Base-by-base conservation (phyloP, 2,329 filamentous ascomycete genomes). In the Metarhizium brunneum region DNA sequence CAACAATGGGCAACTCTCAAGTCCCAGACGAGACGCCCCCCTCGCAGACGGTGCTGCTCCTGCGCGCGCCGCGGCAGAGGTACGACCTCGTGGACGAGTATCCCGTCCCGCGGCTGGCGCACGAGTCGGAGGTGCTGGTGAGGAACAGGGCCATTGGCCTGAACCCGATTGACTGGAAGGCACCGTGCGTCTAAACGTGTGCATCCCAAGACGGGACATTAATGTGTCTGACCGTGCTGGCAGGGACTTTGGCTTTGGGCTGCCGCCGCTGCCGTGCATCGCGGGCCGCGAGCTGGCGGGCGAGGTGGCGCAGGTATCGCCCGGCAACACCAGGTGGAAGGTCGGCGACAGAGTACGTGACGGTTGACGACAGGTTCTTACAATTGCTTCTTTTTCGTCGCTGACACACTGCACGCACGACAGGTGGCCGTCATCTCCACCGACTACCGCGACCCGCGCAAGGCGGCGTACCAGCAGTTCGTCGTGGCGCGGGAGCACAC, bases 101-200 rank as follows among this genome's bases (percentile, higher is more conserved):
- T 62, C 64, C 69, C 2, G 66, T 83, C 6, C 81, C 81, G 0
- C 49, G 59, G 8, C 57, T 63, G 18, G 57, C 58, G 13, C 67
- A 71, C 7, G 62, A 62, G 6, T 30, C 50, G 4, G 83, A 89
- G 62, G 69, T 88, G 5, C 70, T 89, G 5, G 78, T 89, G n/a
- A 80, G 79, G 64, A 79, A 83, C 1, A 72, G 78, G 42, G 80
- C 81, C 13, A 84, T 89, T 61, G 87, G 87, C 0, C 70, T 91
- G 42, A 91, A 91, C 62, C 88, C 88, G 0, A 87, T 91, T 55
- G 88, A 89, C 66, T 88, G 83, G 83, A 88, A 88, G 72, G 79
- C 83, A 57, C 83, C 85, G 85, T 87, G 72, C 62, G 81, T 75
- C 11, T 42, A 4, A 25, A 25, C 1, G 20, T 3, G 25, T 1